Percentiles rank a stretch among this genome's conserved stretches.
Conservation (phyloP, 1,139 yeast species). For the Pichia norvegensis region DNA sequence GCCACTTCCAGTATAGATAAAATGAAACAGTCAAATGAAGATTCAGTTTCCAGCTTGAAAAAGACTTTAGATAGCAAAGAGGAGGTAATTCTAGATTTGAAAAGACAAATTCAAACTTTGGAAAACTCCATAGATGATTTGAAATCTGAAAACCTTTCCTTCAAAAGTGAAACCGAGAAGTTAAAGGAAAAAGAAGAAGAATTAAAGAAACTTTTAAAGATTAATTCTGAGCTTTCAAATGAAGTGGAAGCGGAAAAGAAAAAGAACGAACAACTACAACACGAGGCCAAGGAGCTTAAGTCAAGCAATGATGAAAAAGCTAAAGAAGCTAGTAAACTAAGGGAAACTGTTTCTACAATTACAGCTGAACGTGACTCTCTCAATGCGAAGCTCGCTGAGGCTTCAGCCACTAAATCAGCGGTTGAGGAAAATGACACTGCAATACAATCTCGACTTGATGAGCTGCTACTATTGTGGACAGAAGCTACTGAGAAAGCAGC, state of each 20-base stretch:
- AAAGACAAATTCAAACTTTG: not conserved
- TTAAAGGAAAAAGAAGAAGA: not conserved
- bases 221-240: slow-evolving; percentile 10
- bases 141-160: not conserved
- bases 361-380: not conserved
- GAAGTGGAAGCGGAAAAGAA: slow-evolving; percentile 5
- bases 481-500: slow-evolving; percentile 66
- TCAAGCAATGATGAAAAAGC: not conserved
- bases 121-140: not conserved
- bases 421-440: slow-evolving; percentile 29
- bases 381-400: not conserved
- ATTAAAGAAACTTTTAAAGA: not conserved
- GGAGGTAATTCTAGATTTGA: not conserved
- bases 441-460: slow-evolving; percentile 62
- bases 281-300: not conserved
- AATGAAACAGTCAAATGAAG: not conserved
- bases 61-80: not conserved
- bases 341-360: not conserved
- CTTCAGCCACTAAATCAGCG: not conserved
- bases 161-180: not conserved
- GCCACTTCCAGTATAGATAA: not conserved
- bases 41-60: not conserved
- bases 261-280: not conserved
- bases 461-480: slow-evolving; percentile 62
- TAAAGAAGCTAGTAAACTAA: not conserved